phyloP scores from a whole-genome alignment of 345 rosid genomes.

The Kandelia obovata region DNA sequence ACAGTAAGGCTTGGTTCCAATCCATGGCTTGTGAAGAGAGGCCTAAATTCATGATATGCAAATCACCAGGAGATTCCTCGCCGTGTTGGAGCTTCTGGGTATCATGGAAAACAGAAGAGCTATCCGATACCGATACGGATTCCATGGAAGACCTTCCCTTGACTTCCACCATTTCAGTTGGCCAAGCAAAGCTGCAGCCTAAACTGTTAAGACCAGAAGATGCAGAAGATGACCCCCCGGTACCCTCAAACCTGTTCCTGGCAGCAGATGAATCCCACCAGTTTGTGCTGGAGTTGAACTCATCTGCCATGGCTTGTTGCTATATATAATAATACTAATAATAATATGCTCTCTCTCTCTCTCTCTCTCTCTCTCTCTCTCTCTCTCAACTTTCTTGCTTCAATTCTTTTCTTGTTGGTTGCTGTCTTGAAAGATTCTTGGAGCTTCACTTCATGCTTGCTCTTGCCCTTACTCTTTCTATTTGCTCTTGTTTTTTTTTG shows the following conservation, averaged over 20 bases:
- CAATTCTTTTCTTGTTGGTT: neutral
- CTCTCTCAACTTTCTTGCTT: too few species aligned
- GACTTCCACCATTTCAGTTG: conserved; percentile 40
- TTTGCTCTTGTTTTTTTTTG: neutral
- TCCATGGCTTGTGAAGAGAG: conserved; percentile 81
- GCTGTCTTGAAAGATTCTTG: neutral
- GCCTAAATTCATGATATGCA: conserved; percentile 84
- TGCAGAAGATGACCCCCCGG: conserved; percentile 45
- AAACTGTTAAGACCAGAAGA: conserved; percentile 43
- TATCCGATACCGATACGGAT: conserved; percentile 45
- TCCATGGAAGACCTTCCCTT: conserved; percentile 62
- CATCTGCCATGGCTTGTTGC: conserved; percentile 53
- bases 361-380: too few species aligned
- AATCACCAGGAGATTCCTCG: conserved; percentile 32
- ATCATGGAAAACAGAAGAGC: conserved; percentile 51
- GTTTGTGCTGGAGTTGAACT: conserved; percentile 43
- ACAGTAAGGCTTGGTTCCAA: conserved; percentile 87
- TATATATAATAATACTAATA: too few species aligned
- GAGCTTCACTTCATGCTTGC: neutral
- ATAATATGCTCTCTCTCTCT: too few species aligned
- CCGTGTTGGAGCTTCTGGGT: conserved; percentile 38
- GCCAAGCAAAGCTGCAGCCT: conserved; percentile 52
- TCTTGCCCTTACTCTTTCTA: neutral
- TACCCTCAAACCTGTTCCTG: conserved; percentile 41
- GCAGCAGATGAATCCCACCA: conserved; percentile 61